Conservation (phyloP, 2,329 filamentous ascomycete genomes). For the Claviceps sp. region DNA sequence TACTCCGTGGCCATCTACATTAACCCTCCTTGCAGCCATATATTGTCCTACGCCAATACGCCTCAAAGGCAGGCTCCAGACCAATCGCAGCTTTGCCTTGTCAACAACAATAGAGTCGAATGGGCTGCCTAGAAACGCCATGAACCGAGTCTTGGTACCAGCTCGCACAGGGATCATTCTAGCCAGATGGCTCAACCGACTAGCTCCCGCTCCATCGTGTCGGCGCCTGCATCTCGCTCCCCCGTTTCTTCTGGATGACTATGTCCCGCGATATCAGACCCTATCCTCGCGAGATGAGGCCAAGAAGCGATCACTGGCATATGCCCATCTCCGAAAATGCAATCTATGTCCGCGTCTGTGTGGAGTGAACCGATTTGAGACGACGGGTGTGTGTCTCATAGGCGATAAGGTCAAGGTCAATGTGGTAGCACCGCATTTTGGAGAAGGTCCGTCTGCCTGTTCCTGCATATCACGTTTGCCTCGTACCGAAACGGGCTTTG, state of each 20-base stretch:
- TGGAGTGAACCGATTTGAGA: constrained; percentile 69
- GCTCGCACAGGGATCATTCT: background rate
- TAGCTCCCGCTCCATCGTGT: constrained; percentile 5
- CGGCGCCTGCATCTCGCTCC: constrained; percentile 39
- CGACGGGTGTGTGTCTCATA: constrained; percentile 65
- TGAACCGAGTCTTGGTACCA: background rate
- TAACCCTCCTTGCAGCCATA: background rate
- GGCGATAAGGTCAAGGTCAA: constrained; percentile 67
- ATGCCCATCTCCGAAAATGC: constrained; percentile 63
- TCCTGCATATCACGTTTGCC: background rate
- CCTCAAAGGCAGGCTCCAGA: background rate
- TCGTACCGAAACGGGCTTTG: background rate
- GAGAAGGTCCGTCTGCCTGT: constrained; percentile 39
- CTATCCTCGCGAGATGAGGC: constrained; percentile 55
- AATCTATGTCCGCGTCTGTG: constrained; percentile 71
- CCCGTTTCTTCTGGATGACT: constrained; percentile 60
- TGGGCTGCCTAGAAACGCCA: background rate
- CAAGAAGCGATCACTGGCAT: constrained; percentile 60
- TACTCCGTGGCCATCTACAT: no score
- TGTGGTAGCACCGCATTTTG: constrained; percentile 75
- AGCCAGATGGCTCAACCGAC: background rate
- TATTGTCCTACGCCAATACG: background rate
- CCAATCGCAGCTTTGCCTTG: background rate
- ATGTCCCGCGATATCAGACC: constrained; percentile 58
- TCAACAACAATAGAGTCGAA: constrained; percentile 2